Evolutionary conservation across 1,284 basidiomycete genomes (phyloP).

Genomic region (Meripilus lineatus): DNA sequence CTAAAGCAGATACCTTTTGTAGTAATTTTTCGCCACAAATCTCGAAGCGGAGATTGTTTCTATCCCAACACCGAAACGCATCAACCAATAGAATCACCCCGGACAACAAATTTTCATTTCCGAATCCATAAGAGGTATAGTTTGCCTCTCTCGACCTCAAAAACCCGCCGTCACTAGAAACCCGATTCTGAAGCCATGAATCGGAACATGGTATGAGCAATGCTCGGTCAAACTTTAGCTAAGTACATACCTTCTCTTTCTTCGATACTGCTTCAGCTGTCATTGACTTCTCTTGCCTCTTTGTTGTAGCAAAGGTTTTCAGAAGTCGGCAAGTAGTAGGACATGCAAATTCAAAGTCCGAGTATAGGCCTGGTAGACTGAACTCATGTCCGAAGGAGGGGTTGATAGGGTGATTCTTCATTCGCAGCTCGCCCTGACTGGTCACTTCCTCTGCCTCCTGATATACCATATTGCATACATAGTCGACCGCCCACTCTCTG

Average conservation of each 20-base stretch:
- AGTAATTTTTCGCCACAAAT: too few relatives aligned
- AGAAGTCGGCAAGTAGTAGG: neutral
- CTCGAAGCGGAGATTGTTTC: too few relatives aligned
- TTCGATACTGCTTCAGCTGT: neutral
- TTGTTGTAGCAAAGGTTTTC: neutral
- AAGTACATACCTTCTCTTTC: neutral
- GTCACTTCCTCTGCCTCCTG: neutral
- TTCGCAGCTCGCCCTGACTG: neutral
- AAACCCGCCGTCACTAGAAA: too few relatives aligned
- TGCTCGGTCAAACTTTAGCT: neutral
- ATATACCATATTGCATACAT: neutral
- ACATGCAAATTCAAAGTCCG: neutral
- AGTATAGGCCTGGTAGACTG: neutral
- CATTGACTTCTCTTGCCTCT: neutral
- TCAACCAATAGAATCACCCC: too few relatives aligned
- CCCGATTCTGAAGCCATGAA: too few relatives aligned
- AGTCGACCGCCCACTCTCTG: neutral
- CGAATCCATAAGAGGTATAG: too few relatives aligned
- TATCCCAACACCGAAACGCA: too few relatives aligned
- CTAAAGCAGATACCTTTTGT: too few relatives aligned
- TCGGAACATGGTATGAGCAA: too few relatives aligned
- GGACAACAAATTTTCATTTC: too few relatives aligned
- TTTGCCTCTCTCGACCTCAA: too few relatives aligned
- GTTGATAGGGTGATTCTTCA: neutral
- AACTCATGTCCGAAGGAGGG: neutral